phyloP scores from a whole-genome alignment of 2,329 filamentous ascomycete species.

The Aspergillus uvarum region DNA sequence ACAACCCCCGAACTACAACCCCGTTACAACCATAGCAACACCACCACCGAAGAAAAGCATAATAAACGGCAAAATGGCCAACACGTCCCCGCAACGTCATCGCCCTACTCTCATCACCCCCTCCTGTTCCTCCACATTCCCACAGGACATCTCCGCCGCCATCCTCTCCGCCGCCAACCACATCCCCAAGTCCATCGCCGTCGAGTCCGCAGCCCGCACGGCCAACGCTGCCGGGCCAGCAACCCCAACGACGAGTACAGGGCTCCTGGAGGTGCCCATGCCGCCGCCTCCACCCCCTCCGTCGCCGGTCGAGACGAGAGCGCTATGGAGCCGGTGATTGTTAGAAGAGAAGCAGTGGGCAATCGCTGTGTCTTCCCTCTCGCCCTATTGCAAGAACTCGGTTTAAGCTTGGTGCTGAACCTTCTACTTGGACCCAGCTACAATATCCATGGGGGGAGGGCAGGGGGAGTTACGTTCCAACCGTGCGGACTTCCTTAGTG shows the following conservation, averaged over 20 bases:
- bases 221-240: background rate
- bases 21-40: too few relatives aligned
- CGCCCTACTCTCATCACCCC: conserved; percentile 22
- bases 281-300: conserved; percentile 35
- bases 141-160: conserved; percentile 41
- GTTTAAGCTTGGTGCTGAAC: too few relatives aligned
- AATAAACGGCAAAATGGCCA: conserved; percentile 19
- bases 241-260: background rate
- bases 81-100: conserved; percentile 16
- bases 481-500: too few relatives aligned
- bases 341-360: too few relatives aligned
- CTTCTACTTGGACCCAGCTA: too few relatives aligned
- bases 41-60: background rate
- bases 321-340: conserved; percentile 5
- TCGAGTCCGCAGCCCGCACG: conserved; percentile 19
- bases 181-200: conserved; percentile 31
- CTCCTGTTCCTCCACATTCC: conserved; percentile 29
- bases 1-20: background rate
- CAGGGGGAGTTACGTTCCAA: too few relatives aligned
- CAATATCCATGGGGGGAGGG: too few relatives aligned
- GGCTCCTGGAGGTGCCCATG: background rate
- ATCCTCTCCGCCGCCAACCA: conserved; percentile 38
- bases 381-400: too few relatives aligned
- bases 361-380: too few relatives aligned
- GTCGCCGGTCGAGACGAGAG: conserved; percentile 28